Base-by-base conservation (phyloP, 441 rosid species). In the Jatropha podagrica region DNA sequence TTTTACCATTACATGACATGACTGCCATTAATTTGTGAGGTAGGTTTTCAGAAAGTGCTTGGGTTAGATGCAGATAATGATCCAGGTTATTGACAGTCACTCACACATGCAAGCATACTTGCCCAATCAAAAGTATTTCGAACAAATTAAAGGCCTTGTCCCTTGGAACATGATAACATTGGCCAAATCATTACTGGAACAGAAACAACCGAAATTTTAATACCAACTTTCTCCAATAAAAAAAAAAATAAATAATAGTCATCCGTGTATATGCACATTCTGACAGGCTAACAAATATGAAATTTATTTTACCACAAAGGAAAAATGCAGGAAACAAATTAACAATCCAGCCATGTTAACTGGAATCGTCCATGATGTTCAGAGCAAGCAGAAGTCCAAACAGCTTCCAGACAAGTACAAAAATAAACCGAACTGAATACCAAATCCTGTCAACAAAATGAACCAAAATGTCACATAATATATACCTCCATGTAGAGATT, bases 401-500 rank as follows among this genome's bases (percentile, higher is more conserved):
- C 15, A 13, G 3, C 54, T 49, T 13, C 9, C 54, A 2, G 17
- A 49, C 10, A 13, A 11, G 54, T n/a, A 65, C n/a, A 40, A 65
- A 12, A 11, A 41, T 18, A 0, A 40, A 18, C 4, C 51, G 10
- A 65, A 3, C 15, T 3, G 32, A 32, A 32, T 32, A 32, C 23
- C 17, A 63, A 27, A 65, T 65, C 32, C 49, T 64, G 23, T 62
- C 49, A 17, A 64, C 52, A 40, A 18, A 32, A 2, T 32, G 32
- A 32, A 32, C 32, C 32, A 32, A 32, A 32, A 12, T 23, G 32
- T 64, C 20, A 55, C 68, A 72, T 73, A 38, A 70, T 40, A 20
- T 32, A 8, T 73, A 79, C 85, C 82, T 83, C 89, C 82, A 84
- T 76, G 79, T 88, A 87, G 68, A 85, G 86, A 78, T 81, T 87